Percentiles rank a stretch among this genome's conserved stretches.
Conservation (phyloP, 164 flowering plant species). For the Annona cherimola region DNA sequence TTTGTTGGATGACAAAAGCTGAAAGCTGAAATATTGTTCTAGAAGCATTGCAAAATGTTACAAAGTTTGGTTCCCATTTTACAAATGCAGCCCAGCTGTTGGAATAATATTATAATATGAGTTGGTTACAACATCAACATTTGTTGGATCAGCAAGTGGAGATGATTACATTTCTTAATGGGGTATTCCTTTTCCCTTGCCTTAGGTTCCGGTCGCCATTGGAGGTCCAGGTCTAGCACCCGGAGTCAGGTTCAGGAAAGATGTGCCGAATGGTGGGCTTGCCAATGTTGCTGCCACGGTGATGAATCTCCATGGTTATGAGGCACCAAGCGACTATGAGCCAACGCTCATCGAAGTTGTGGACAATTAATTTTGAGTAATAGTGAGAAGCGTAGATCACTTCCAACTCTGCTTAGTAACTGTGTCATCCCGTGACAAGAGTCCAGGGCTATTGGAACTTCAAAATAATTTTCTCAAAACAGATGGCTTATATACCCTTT, state of each 20-base stretch:
- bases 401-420: not conserved
- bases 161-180: not conserved
- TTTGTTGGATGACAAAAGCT: too few species aligned
- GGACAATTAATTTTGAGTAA: slow-evolving; percentile 21
- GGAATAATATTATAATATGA: too few species aligned
- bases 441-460: not conserved
- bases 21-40: too few species aligned
- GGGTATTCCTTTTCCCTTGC: not conserved
- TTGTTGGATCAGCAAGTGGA: too few species aligned
- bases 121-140: too few species aligned
- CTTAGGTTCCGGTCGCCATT: slow-evolving; percentile 92
- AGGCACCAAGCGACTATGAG: slow-evolving; percentile 88
- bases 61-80: too few species aligned
- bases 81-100: too few species aligned
- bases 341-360: slow-evolving; percentile 80
- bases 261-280: slow-evolving; percentile 71
- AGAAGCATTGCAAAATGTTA: too few species aligned
- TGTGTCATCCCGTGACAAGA: not conserved
- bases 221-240: slow-evolving; percentile 88
- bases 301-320: slow-evolving; percentile 89
- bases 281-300: slow-evolving; percentile 97
- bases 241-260: slow-evolving; percentile 75
- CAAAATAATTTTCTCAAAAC: not conserved
- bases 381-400: not conserved
- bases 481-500: not conserved